Base-by-base conservation (phyloP, 2,329 filamentous ascomycete species). In the Neopestalotiopsis clavispora region DNA sequence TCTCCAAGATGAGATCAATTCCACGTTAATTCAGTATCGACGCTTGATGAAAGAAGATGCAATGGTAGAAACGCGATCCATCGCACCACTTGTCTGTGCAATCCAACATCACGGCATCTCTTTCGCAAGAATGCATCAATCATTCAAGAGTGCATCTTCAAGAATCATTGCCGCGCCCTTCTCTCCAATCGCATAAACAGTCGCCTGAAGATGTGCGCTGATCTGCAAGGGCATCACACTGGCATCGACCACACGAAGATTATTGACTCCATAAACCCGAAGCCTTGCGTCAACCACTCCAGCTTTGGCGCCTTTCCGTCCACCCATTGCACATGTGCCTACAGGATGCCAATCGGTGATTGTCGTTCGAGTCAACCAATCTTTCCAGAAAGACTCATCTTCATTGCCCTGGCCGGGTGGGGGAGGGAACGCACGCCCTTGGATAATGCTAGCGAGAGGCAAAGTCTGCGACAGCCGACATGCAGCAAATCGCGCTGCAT, bases 291-390 rank as follows among this genome's bases (percentile, higher is more conserved):
- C 70, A 1, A 74, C 72, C 7, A 74, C 73, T 38, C 80, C 83
- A n/a, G 13, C 10, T 9, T 67, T 34, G 17, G 72, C 69, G 6
- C 74, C 75, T 1, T 68, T 52, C 2, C 23, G 60, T 1, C 76
- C 78, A 12, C 83, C 83, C 81, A 85, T 81, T 0, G 82, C 79
- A 63, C 80, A 83, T 0, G 81, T 83, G 1, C 82, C 83, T 13
- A 76, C 68, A 10, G 69, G 64, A 14, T 69, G 67, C 72, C 81
- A 84, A 65, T 81, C 77, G 12, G 78, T 78, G 28, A 75, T 75
- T 69, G 76, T 70, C 72, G 80, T 68, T 62, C 78, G 68, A 52
- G 79, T 77, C 71, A 84, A 81, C 70, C 81, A 83, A 23, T 78
- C 74, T 65, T 79, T 78, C 63, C 42, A 57, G 20, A 38, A 45